Percentiles rank a stretch among this genome's conserved stretches.
These are phyloP conservation scores for Stachybotrys echinatus DNA, from an alignment of 2,329 filamentous ascomycete species.

Conservation along the genomic window DNA sequence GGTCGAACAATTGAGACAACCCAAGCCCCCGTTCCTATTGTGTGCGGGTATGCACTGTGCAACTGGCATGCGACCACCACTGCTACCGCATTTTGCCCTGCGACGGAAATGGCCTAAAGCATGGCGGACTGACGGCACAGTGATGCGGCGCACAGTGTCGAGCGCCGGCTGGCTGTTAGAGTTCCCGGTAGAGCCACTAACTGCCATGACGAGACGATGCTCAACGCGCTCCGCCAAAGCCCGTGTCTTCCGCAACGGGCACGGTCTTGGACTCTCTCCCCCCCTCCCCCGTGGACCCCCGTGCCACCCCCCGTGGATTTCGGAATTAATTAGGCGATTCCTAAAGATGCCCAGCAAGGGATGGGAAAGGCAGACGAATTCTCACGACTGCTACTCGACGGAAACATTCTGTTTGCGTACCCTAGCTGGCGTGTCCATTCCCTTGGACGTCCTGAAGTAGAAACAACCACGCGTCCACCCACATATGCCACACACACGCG, in stretches of 20 bases:
- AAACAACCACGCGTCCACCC: background rate
- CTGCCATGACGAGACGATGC: background rate
- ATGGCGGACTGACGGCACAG: too few species aligned
- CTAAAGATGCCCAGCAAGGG: background rate
- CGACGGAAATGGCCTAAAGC: too few species aligned
- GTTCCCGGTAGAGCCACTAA: background rate
- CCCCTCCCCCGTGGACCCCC: too few species aligned
- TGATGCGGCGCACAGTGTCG: too few species aligned
- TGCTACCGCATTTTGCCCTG: too few species aligned
- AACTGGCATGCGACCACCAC: too few species aligned
- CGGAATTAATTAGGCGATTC: background rate
- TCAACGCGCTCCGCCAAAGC: background rate
- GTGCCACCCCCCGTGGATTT: background rate
- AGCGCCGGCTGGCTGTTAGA: too few species aligned
- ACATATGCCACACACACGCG: too few species aligned
- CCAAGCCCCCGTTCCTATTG: too few species aligned
- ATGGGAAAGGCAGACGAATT: constrained; percentile 12
- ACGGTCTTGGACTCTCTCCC: background rate
- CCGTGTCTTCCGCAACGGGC: background rate
- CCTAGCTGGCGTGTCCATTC: constrained; percentile 1
- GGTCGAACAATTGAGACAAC: too few species aligned
- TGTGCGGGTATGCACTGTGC: too few species aligned
- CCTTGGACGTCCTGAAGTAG: background rate
- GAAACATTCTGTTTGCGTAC: background rate
- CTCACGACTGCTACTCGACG: constrained; percentile 10